Conservation (phyloP, 139 green algal genomes). For the Limnomonas spitsbergensis region DNA sequence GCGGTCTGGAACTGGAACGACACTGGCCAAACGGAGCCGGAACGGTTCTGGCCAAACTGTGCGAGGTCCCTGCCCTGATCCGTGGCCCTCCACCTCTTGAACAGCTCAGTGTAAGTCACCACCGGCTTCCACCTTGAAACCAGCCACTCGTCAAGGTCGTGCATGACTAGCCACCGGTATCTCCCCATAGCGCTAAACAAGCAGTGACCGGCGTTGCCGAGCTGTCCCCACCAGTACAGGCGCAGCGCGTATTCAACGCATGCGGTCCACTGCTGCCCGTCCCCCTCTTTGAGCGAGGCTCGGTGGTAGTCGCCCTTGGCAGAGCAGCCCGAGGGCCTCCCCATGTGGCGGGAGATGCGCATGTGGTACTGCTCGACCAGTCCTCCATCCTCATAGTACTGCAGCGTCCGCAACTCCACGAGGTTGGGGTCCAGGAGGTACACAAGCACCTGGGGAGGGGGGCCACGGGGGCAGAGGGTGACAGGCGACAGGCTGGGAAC, state of each 20-base stretch:
- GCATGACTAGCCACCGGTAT: not conserved
- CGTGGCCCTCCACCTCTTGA: not conserved
- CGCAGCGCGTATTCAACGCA: not conserved
- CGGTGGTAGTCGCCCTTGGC: not conserved
- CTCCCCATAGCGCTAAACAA: not conserved
- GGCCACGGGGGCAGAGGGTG: no score
- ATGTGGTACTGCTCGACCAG: not conserved
- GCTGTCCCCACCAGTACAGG: not conserved
- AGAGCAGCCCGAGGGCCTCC: no score
- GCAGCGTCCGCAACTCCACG: not conserved
- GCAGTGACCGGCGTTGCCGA: not conserved
- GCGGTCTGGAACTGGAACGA: not conserved
- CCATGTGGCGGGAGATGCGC: not conserved
- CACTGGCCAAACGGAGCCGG: not conserved
- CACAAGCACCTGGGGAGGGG: not conserved
- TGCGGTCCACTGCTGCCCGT: not conserved
- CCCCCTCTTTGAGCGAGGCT: not conserved
- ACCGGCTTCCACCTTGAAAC: not conserved
- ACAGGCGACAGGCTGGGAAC: no score
- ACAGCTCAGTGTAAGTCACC: not conserved
- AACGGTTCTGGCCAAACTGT: not conserved
- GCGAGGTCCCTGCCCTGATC: not conserved
- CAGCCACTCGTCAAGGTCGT: not conserved
- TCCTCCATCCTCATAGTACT: not conserved
- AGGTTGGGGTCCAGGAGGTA: not conserved